A percentile compares a stretch with the other conserved stretches of the same genome.
phyloP scores from a whole-genome alignment of 441 rosid species.

The Adansonia rubrostipa region DNA sequence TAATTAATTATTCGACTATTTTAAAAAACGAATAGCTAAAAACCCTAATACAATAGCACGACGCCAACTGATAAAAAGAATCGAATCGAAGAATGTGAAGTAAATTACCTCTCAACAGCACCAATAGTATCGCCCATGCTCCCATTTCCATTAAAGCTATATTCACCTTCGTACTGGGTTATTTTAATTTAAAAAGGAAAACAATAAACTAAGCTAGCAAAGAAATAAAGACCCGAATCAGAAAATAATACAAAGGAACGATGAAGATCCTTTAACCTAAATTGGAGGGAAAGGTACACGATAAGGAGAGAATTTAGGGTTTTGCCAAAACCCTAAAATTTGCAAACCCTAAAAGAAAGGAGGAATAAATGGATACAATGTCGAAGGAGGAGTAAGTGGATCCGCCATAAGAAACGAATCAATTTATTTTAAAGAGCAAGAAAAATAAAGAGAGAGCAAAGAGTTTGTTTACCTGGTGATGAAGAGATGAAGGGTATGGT shows the following conservation, averaged over 20 bases:
- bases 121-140: slow-evolving; percentile 71
- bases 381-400: slow-evolving; percentile 36
- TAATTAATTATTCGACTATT: slow-evolving; percentile 27
- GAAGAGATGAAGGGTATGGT: slow-evolving; percentile 31
- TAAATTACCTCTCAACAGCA: slow-evolving; percentile 61
- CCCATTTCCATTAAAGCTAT: slow-evolving; percentile 56
- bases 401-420: slow-evolving; percentile 28
- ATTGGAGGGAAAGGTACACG: slow-evolving; percentile 23
- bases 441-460: background rate
- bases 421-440: slow-evolving; percentile 4
- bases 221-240: slow-evolving; percentile 28
- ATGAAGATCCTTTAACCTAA: slow-evolving; percentile 53
- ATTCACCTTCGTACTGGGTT: slow-evolving; percentile 55
- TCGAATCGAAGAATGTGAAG: slow-evolving; percentile 29
- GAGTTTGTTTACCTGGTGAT: slow-evolving; percentile 44
- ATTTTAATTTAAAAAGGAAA: background rate
- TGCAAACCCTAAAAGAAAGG: slow-evolving; percentile 32
- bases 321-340: slow-evolving; percentile 41
- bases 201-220: slow-evolving; percentile 25
- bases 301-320: slow-evolving; percentile 56
- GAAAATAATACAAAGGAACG: slow-evolving; percentile 37
- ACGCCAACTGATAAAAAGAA: slow-evolving; percentile 32
- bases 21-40: slow-evolving; percentile 17
- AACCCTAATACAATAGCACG: slow-evolving; percentile 45
- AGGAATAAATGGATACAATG: slow-evolving; percentile 27